These are phyloP conservation scores for Ophioceras dolichostomum DNA, from an alignment of 2,329 filamentous ascomycete species.

Conservation along the genomic window DNA sequence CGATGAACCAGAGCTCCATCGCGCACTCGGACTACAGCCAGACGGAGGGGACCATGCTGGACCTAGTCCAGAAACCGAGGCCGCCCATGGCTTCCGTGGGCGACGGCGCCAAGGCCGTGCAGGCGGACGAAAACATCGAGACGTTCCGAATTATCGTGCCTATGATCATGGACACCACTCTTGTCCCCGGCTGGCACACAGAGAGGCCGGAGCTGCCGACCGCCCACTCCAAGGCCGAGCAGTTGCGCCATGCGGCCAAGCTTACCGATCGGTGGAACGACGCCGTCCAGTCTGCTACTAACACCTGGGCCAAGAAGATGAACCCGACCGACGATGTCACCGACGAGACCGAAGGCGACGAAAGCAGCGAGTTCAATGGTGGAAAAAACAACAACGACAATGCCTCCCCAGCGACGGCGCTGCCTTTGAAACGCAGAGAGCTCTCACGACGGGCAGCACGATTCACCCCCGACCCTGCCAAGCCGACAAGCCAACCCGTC, in stretches of 20 bases:
- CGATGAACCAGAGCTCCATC: constrained; percentile 26
- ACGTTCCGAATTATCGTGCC: constrained; percentile 40
- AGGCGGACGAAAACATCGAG: constrained; percentile 7
- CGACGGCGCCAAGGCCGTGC: background rate
- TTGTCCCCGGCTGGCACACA: constrained; percentile 38
- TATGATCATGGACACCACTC: constrained; percentile 36
- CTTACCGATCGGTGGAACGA: constrained; percentile 39
- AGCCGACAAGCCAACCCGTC: background rate
- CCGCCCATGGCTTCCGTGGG: constrained; percentile 7
- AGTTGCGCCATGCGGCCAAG: constrained; percentile 40
- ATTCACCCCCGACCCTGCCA: background rate
- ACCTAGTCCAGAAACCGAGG: constrained; percentile 9
- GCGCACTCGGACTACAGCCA: constrained; percentile 31
- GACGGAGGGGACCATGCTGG: background rate
- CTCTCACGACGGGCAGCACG: background rate
- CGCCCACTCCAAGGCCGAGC: constrained; percentile 35
- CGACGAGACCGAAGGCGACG: background rate
- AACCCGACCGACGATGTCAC: background rate
- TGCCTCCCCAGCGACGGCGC: background rate
- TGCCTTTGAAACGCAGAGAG: too few species aligned
- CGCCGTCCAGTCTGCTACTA: constrained; percentile 23
- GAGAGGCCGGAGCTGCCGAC: constrained; percentile 26
- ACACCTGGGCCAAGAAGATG: constrained; percentile 28
- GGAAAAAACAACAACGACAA: background rate
- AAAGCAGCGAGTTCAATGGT: background rate